Evolutionary conservation across 1,139 yeast genomes (phyloP).

Genomic region (Protomyces inouyei): DNA sequence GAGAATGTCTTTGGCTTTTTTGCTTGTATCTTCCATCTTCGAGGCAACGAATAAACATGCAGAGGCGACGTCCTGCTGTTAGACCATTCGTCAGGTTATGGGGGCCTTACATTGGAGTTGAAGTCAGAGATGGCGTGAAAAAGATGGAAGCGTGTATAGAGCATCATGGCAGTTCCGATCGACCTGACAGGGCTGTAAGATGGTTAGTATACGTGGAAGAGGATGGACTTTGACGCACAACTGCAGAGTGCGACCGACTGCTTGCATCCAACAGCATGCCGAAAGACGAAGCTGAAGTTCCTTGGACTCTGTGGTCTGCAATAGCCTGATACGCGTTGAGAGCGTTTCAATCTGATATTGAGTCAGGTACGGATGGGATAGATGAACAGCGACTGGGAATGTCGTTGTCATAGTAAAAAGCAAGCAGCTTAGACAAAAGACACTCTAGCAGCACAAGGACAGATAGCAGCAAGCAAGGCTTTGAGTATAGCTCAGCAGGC

Average conservation of each 20-base stretch:
- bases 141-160: conserved; percentile 65
- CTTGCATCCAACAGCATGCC: conserved; percentile 26
- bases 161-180: conserved; percentile 44
- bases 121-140: conserved; percentile 33
- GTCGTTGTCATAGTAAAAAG: not conserved
- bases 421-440: too few relatives aligned
- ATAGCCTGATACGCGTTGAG: conserved; percentile 1
- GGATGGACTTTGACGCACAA: conserved; percentile 5
- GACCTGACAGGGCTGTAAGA: conserved; percentile 38
- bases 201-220: not conserved
- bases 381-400: conserved; percentile 22
- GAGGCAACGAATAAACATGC: conserved; percentile 75
- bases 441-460: too few relatives aligned
- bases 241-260: conserved; percentile 14
- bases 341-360: conserved; percentile 4
- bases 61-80: conserved; percentile 54
- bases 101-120: conserved; percentile 39
- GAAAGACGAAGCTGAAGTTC: conserved; percentile 22
- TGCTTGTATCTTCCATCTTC: conserved; percentile 84
- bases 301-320: conserved; percentile 20
- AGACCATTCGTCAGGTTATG: not conserved
- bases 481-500: too few relatives aligned
- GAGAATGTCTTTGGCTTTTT: conserved; percentile 61
- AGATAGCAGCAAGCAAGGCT: too few relatives aligned
- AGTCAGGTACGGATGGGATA: conserved; percentile 27